These are phyloP conservation scores for Hagleromyces aurorensis DNA, from an alignment of 805 yeast genomes.

Conservation along the genomic window DNA sequence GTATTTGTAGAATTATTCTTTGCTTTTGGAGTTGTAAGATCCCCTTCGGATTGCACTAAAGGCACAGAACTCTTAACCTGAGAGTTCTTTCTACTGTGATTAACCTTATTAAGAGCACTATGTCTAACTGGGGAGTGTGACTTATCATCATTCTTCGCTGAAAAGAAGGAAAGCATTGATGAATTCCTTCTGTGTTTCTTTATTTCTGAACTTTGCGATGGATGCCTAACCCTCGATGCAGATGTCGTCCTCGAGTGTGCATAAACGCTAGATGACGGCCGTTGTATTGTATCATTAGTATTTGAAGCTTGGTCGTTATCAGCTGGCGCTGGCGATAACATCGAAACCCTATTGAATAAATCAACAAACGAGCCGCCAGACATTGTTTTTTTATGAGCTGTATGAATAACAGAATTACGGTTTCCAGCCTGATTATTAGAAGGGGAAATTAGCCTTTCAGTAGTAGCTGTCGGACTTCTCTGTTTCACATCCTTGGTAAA, in stretches of 20 bases:
- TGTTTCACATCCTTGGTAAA: too few relatives aligned
- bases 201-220: slow-evolving; percentile 19
- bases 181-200: slow-evolving; percentile 51
- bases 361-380: slow-evolving; percentile 32
- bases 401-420: slow-evolving; percentile 16
- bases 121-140: slow-evolving; percentile 12
- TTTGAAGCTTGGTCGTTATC: slow-evolving; percentile 5
- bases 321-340: slow-evolving; percentile 16
- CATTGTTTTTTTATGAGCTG: slow-evolving; percentile 22
- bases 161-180: slow-evolving; percentile 47
- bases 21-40: slow-evolving; percentile 11
- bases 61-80: slow-evolving; percentile 21
- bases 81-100: slow-evolving; percentile 15
- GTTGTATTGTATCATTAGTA: slow-evolving; percentile 4
- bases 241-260: slow-evolving; percentile 22
- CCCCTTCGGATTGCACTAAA: too few relatives aligned
- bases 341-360: slow-evolving; percentile 27
- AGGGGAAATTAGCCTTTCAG: not conserved
- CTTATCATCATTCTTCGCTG: slow-evolving; percentile 19
- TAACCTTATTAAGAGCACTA: slow-evolving; percentile 2
- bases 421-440: slow-evolving; percentile 12
- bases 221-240: slow-evolving; percentile 11
- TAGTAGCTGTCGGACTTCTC: slow-evolving; percentile 1
- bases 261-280: slow-evolving; percentile 40
- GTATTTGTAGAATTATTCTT: slow-evolving; percentile 4